Evolutionary conservation across 768 basidiomycete genomes (phyloP), one percentile per base, ranked within the genome.

Genomic region (Pisolithus sp.): DNA sequence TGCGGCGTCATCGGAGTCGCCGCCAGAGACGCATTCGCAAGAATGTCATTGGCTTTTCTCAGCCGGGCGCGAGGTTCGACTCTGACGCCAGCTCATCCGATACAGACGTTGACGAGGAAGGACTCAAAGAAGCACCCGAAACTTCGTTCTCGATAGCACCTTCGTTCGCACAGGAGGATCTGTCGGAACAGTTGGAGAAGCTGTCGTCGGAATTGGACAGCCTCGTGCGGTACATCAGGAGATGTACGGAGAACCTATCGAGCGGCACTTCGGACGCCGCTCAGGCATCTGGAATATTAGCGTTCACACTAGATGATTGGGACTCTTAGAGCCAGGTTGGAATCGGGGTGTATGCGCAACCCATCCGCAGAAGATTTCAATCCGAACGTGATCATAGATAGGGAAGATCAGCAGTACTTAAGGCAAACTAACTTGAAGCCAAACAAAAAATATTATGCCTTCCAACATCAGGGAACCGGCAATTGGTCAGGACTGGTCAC

Each of bases 271-370:
- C 75, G 17, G 82, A 83, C 48, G 79, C 75, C 24, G 80, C 83
- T 12, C 65, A 81, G 26, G 72, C 82, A 1, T 90, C 88, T 62
- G 83, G 80, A 1, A 75, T 87, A 30, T 70, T 91, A 47, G 85
- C 86, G 9, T 91, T 92, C 64, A 73, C 79, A 39, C 69, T 92
- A 53, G 85, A 90, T 49, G 88, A 89, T 62, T 91, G 88, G 87
- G 86, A 88, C 66, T 68, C 52, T 17, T 67, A 48, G 54, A 20
- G 26, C 9, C 24, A 24, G 9, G 12, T 34, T 15, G 34, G 5
- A 34, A 12, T 34, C 13, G 12, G 13, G 34, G 13, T 34, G 34
- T 3, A 30, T 15, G 13, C 34, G 15, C 13, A 13, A 34, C 34
- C 12, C 15, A 9, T 15, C 34, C 12, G 34, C 5, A 34, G 34